phyloP scores from a whole-genome alignment of 2,329 filamentous ascomycete species.

The Cyclaneusma minus region DNA sequence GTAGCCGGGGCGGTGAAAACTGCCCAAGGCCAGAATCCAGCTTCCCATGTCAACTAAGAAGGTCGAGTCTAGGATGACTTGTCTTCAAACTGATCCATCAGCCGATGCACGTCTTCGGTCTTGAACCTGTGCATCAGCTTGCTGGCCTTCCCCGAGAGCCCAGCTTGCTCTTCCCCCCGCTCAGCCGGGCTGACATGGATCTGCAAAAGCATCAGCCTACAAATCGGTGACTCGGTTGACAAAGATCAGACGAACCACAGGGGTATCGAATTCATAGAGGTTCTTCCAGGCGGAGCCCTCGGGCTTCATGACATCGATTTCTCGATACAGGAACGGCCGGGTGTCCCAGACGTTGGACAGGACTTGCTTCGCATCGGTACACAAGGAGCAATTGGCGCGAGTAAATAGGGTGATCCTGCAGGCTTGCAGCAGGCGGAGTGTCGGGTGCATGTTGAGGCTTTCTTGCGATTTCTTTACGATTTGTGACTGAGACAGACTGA shows the following conservation, averaged over 20 bases:
- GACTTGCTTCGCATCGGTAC: constrained; percentile 49
- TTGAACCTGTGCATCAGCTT: constrained; percentile 72
- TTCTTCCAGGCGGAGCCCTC: constrained; percentile 51
- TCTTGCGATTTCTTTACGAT: not conserved
- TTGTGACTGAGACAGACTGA: not conserved
- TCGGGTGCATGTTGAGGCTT: constrained; percentile 30
- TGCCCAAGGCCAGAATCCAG: constrained; percentile 24
- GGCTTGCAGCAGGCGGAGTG: constrained; percentile 32
- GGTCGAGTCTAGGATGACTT: constrained; percentile 1
- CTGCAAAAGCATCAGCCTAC: constrained; percentile 15
- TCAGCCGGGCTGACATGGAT: constrained; percentile 43
- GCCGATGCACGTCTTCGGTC: constrained; percentile 44
- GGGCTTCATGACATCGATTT: constrained; percentile 53
- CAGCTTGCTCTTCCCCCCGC: constrained; percentile 32
- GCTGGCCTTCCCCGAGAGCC: constrained; percentile 24
- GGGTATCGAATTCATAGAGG: constrained; percentile 69
- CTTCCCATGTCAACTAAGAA: constrained; percentile 11
- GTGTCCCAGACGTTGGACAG: constrained; percentile 52
- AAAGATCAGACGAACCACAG: constrained; percentile 39
- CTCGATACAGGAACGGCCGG: constrained; percentile 51
- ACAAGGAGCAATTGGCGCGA: constrained; percentile 55
- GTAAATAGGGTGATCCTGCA: constrained; percentile 64
- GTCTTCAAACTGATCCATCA: constrained; percentile 45
- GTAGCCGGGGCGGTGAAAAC: constrained; percentile 30
- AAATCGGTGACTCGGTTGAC: not conserved